Percentiles rank a stretch among this genome's conserved stretches.
Conservation (phyloP, 2,329 filamentous ascomycete genomes). For the Aspergillus sp. region DNA sequence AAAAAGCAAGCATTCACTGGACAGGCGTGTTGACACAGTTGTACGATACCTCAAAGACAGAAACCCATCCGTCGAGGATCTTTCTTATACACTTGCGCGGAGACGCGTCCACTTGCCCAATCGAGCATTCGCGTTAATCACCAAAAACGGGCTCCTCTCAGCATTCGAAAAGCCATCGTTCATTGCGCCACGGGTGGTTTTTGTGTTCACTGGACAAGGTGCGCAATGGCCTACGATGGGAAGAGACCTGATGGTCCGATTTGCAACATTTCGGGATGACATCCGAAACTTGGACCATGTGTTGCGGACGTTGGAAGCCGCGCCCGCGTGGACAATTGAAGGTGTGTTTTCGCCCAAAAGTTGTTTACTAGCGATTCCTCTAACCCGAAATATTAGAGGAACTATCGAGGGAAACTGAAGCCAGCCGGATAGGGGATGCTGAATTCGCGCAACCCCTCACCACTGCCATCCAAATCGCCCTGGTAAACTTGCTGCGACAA, state of each 20-base stretch:
- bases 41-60: conserved; percentile 8
- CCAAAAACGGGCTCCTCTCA: background rate
- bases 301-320: conserved; percentile 6
- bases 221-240: conserved; percentile 39
- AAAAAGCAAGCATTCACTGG: conserved; percentile 10
- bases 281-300: conserved; percentile 18
- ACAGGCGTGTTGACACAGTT: conserved; percentile 7
- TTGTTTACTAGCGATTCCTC: background rate
- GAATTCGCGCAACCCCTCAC: conserved; percentile 32
- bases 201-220: conserved; percentile 40
- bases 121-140: conserved; percentile 13
- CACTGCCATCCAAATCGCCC: conserved; percentile 34
- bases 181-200: conserved; percentile 10
- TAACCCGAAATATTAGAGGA: conserved; percentile 6
- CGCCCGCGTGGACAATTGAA: conserved; percentile 10
- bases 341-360: background rate
- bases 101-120: conserved; percentile 16
- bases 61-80: conserved; percentile 1
- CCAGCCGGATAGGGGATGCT: conserved; percentile 20
- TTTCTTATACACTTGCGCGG: conserved; percentile 17
- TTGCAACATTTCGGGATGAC: conserved; percentile 16
- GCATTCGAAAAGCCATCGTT: conserved; percentile 3
- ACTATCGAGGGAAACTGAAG: background rate
- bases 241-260: conserved; percentile 21
- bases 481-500: conserved; percentile 27